These are phyloP conservation scores for Litchi chinensis DNA, from an alignment of 345 rosid species.

Conservation along the genomic window DNA sequence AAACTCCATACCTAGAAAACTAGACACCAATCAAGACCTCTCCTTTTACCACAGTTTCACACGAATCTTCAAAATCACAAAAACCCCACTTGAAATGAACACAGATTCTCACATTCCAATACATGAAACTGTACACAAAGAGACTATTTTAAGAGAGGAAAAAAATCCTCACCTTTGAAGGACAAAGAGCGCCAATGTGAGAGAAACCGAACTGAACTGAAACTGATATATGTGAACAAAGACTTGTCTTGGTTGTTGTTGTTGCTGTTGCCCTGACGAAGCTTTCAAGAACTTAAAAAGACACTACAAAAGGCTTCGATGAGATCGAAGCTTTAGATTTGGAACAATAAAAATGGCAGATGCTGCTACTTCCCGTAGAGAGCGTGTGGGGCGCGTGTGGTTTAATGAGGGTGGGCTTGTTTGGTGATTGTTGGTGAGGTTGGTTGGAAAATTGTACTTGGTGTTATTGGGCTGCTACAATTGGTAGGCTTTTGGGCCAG, in stretches of 20 bases:
- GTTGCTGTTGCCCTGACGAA: background rate
- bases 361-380: background rate
- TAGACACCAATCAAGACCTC: conserved; percentile 11
- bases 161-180: conserved; percentile 21
- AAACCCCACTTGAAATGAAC: conserved; percentile 3
- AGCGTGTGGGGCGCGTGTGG: conserved; percentile 4
- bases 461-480: background rate
- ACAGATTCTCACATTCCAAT: background rate
- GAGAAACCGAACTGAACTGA: background rate
- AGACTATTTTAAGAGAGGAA: conserved; percentile 9
- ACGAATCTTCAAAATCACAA: conserved; percentile 13
- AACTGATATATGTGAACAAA: conserved; percentile 1
- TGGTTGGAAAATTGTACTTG: background rate
- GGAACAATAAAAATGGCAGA: background rate
- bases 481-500: background rate
- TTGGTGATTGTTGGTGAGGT: conserved; percentile 1
- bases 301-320: background rate
- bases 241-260: background rate
- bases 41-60: conserved; percentile 7
- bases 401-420: background rate
- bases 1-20: background rate
- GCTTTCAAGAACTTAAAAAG: background rate
- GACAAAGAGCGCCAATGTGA: conserved; percentile 35
- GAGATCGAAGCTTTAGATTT: conserved; percentile 7
- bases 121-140: conserved; percentile 1